phyloP scores from a whole-genome alignment of 768 basidiomycete species.

The Lentinula boryana region DNA sequence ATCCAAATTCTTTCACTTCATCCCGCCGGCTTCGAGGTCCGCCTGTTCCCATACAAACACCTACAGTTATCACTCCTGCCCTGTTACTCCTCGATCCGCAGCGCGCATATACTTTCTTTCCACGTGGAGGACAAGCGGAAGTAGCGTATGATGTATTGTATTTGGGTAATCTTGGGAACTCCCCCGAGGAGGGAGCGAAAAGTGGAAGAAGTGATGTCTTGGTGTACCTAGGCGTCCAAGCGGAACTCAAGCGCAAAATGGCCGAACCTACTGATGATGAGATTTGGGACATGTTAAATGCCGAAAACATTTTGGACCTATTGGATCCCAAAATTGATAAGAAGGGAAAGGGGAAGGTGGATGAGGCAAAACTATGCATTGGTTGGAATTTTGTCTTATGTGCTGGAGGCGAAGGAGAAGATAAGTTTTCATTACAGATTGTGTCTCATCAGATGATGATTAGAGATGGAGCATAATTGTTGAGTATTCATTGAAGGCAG shows the following conservation, averaged over 20 bases:
- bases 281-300: neutral
- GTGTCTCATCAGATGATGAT: neutral
- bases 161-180: neutral
- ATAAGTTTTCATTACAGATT: neutral
- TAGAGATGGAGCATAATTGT: neutral
- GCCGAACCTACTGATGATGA: neutral
- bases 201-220: neutral
- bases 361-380: neutral
- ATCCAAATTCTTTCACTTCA: neutral
- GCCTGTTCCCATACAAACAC: neutral
- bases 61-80: neutral
- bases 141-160: neutral
- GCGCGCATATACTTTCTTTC: neutral
- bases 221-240: neutral
- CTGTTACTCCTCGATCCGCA: neutral
- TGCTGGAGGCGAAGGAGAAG: neutral
- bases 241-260: neutral
- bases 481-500: no score
- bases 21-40: neutral
- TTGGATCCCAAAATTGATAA: neutral
- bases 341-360: neutral
- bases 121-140: neutral
- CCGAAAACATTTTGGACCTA: no score
- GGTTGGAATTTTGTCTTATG: neutral
- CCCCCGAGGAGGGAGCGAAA: neutral